Percentiles rank a stretch among this genome's conserved stretches.
Conservation (phyloP, 805 yeast species). For the Myxozyma monticola region DNA sequence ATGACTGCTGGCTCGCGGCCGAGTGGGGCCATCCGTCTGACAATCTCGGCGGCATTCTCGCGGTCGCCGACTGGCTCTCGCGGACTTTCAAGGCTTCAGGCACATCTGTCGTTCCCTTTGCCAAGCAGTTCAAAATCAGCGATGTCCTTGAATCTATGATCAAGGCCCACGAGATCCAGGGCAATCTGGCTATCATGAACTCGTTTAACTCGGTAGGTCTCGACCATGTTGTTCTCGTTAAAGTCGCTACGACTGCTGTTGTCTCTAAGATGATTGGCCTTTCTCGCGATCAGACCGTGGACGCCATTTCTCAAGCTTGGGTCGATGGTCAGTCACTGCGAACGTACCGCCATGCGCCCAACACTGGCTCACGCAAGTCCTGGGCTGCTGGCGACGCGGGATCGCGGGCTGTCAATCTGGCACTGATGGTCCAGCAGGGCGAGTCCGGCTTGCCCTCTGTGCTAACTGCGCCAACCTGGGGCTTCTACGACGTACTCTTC, state of each 20-base stretch:
- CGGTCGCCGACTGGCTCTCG: conserved; percentile 58
- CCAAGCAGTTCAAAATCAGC: conserved; percentile 47
- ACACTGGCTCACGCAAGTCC: conserved; percentile 61
- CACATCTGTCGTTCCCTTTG: conserved; percentile 39
- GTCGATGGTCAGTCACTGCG: conserved; percentile 61
- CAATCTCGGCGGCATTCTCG: conserved; percentile 58
- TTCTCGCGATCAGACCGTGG: conserved; percentile 51
- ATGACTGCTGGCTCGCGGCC: conserved; percentile 68
- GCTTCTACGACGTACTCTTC: conserved; percentile 62
- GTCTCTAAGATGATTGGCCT: conserved; percentile 57
- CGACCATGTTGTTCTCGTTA: conserved; percentile 60
- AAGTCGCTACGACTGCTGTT: conserved; percentile 62
- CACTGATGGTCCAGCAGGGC: conserved; percentile 53
- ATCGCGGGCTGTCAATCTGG: conserved; percentile 58
- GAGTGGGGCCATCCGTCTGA: conserved; percentile 72
- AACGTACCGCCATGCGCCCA: conserved; percentile 65
- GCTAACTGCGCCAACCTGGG: conserved; percentile 60
- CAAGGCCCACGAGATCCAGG: conserved; percentile 65
- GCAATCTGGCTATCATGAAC: conserved; percentile 58
- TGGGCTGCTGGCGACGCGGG: conserved; percentile 72
- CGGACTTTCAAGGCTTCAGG: conserved; percentile 46
- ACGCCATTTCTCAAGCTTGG: conserved; percentile 59
- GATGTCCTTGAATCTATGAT: conserved; percentile 60
- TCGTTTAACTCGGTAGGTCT: conserved; percentile 60
- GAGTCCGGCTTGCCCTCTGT: conserved; percentile 60